Evolutionary conservation across 108 stramenopile species (phyloP), one percentile per base, ranked within the genome.

Genomic region (Cylindrotheca fusiformis): DNA sequence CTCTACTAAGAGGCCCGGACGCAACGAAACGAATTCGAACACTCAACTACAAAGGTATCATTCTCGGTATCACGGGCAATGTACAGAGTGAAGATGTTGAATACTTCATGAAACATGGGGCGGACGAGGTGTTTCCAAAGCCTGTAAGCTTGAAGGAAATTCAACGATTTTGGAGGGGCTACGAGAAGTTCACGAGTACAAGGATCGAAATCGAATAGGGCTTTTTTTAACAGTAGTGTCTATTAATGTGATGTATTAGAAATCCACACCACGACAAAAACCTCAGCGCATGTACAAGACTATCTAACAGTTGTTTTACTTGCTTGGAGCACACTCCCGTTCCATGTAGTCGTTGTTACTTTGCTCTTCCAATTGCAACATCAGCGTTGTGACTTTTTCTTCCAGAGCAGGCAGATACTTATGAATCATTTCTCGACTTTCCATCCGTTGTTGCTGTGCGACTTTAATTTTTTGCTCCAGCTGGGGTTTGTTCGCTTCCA

Each of bases 401-500:
- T 93, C 86, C 57, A 93, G 48, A 22, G 80, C 68, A 21, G 82
- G 77, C 2, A 89, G 66, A n/a, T 36, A 58, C 17, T 71, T 57
- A 25, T 78, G 67, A 6, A 83, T 63, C 60, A 74, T 57, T 41
- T 79, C 69, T 32, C 55, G 66, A 8, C 77, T 63, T 58, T 81
- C 77, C 2, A 68, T 63, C 17, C 80, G 80, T 8, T 72, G 72
- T 19, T 67, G 58, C 63, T 79, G 84, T 1, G 83, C 84, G 12
- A 80, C 55, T 12, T 68, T 54, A 32, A 91, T 84, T 50, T 84
- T 78, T 48, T 33, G 65, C 31, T 77, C 61, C 60, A 89, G 65
- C 21, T 62, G 65, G 6, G 48, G 61, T 48, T 85, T 89, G 75
- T 93, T 88, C 21, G 74, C 63, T 57, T 84, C 79, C 32, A 93